These are phyloP conservation scores for Alternaria angustiovoidea DNA, from an alignment of 2,329 filamentous ascomycete genomes.

Conservation along the genomic window DNA sequence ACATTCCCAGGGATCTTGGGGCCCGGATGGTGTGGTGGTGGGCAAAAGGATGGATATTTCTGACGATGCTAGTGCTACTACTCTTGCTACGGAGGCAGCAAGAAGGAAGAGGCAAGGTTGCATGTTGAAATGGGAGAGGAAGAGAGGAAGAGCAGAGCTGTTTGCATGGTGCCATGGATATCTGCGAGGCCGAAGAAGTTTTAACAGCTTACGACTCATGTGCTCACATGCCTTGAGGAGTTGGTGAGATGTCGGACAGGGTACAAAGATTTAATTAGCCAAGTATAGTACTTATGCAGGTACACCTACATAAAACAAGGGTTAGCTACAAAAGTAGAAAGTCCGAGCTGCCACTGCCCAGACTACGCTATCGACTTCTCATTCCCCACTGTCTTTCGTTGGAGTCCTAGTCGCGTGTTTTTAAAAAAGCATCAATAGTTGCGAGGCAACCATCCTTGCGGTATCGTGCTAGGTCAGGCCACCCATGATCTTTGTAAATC, in stretches of 20 bases:
- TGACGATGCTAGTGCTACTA: not conserved
- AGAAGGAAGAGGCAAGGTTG: too few relatives aligned
- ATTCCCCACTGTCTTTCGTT: not conserved
- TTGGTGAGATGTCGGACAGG: not conserved
- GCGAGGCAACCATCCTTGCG: constrained; percentile 13
- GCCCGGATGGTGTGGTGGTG: not conserved
- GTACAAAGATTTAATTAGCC: not conserved
- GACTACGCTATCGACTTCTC: not conserved
- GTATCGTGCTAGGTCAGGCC: constrained; percentile 13
- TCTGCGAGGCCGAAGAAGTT: not conserved
- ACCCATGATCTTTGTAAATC: constrained; percentile 20
- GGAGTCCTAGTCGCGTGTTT: not conserved
- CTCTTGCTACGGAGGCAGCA: too few relatives aligned
- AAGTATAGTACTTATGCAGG: not conserved
- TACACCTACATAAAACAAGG: not conserved
- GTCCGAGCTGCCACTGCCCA: not conserved
- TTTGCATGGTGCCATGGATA: not conserved
- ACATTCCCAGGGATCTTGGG: not conserved
- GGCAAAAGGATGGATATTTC: not conserved
- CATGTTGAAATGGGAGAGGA: too few relatives aligned
- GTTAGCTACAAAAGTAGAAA: not conserved
- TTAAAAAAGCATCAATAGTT: not conserved
- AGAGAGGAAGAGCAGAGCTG: not conserved
- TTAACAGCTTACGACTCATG: not conserved
- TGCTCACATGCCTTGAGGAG: not conserved